These are phyloP conservation scores for Penicillium dipodomyicola DNA, from an alignment of 495 filamentous ascomycete species.

Conservation along the genomic window DNA sequence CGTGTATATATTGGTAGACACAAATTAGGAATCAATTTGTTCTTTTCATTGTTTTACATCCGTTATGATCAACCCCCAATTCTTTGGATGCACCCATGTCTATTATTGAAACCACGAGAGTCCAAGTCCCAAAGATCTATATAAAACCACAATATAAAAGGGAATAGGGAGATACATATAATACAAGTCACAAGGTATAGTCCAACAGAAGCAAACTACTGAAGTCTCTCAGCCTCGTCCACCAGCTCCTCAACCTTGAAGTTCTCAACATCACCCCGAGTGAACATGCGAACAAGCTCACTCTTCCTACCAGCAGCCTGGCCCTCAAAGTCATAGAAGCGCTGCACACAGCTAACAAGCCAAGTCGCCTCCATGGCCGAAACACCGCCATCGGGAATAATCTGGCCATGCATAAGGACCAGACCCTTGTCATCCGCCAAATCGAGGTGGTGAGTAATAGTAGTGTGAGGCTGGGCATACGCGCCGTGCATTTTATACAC, in stretches of 20 bases:
- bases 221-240: conserved; percentile 73
- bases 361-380: conserved; percentile 76
- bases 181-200: conserved; percentile 5
- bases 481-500: conserved; percentile 91
- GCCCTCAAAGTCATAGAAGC: conserved; percentile 75
- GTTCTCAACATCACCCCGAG: conserved; percentile 60
- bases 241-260: conserved; percentile 84
- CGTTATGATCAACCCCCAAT: neutral
- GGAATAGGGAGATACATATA: conserved; percentile 10
- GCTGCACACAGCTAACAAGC: conserved; percentile 91
- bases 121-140: neutral
- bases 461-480: conserved; percentile 87
- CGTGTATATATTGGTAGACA: no score
- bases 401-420: conserved; percentile 79
- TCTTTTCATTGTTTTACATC: neutral
- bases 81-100: neutral
- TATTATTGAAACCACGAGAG: neutral
- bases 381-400: conserved; percentile 74
- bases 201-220: conserved; percentile 37
- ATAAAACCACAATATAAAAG: neutral
- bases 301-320: conserved; percentile 52
- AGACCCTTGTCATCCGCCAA: conserved; percentile 67
- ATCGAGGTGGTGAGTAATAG: conserved; percentile 84
- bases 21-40: neutral
- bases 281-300: conserved; percentile 80